phyloP scores from a whole-genome alignment of 495 filamentous ascomycete genomes.

The Umbilicaria muhlenbergii region DNA sequence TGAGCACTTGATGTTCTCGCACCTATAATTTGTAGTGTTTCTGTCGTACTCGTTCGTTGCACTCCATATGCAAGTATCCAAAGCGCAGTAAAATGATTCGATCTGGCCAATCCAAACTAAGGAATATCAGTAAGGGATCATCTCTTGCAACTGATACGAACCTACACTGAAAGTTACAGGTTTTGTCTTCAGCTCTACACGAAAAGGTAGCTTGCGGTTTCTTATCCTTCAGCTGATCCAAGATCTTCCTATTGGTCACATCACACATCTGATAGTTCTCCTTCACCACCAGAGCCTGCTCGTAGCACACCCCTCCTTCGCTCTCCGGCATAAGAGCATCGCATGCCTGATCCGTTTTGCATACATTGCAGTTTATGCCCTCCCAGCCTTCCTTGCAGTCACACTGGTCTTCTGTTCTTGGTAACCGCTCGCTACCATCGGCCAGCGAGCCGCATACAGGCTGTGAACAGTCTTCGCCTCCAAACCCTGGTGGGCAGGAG shows the following conservation, averaged over 20 bases:
- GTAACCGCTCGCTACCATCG: slow-evolving; percentile 56
- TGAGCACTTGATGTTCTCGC: slow-evolving; percentile 67
- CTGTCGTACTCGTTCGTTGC: slow-evolving; percentile 48
- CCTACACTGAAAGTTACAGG: slow-evolving; percentile 90
- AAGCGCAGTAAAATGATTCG: slow-evolving; percentile 91
- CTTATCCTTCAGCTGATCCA: slow-evolving; percentile 65
- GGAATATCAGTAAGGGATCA: slow-evolving; percentile 21
- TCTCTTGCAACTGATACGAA: neutral
- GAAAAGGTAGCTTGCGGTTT: slow-evolving; percentile 89
- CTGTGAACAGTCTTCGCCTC: slow-evolving; percentile 76
- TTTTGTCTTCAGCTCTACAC: slow-evolving; percentile 53
- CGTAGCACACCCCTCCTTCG: slow-evolving; percentile 76
- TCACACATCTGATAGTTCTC: slow-evolving; percentile 97
- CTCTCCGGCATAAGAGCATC: slow-evolving; percentile 66
- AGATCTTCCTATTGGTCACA: slow-evolving; percentile 87
- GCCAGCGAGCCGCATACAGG: slow-evolving; percentile 84
- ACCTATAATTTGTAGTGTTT: slow-evolving; percentile 74
- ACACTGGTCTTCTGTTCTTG: slow-evolving; percentile 52
- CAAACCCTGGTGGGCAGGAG: slow-evolving; percentile 78
- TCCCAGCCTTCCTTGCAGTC: slow-evolving; percentile 88
- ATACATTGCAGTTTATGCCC: slow-evolving; percentile 99
- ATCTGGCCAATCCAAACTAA: slow-evolving; percentile 82
- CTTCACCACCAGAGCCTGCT: slow-evolving; percentile 75
- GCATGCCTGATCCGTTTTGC: slow-evolving; percentile 66
- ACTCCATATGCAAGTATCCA: slow-evolving; percentile 64